Evolutionary conservation across 495 filamentous ascomycete species (phyloP), one percentile per base, ranked within the genome.

Genomic region (Margaritispora aquatica): DNA sequence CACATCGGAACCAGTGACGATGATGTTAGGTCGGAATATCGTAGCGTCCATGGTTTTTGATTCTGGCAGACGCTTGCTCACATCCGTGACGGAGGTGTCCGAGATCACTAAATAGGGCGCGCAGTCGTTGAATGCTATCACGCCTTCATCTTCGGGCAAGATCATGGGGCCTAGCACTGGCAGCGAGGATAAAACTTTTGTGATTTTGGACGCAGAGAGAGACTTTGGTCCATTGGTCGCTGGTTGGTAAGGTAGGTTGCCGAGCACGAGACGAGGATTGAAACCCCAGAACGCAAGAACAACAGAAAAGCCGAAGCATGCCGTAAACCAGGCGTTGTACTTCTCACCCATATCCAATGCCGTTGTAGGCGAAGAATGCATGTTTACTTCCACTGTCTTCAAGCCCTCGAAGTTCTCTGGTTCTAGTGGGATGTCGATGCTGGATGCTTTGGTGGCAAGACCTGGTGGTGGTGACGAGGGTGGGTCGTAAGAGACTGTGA

Each of bases 21-120:
- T 84, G 41, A 96, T 82, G 64, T 96, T 96, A 0, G 91, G 87
- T 26, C 93, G 82, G 71, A 96, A 92, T 67, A 92, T 94, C 11
- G 83, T 85, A 65, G 89, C 80, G 62, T 88, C 84, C 76, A 91
- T 83, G 29, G 78, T 67, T 73, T 90, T 82, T 27, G 78, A 69
- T 0, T 70, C 75, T 0, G 78, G 72, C 2, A 95, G 68, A 1
- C 89, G 81, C 2, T 69, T 63, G 21, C 79, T 81, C 47, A 96
- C 83, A 58, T 89, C 76, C 9, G 75, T 69, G 10, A 93, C 75
- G 1, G 90, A 96, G 0, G 82, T 77, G 58, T 84, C 78, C 2
- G 87, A 88, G 15, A 86, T 79, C 5, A 97, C 69, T 1, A 96
- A 73, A 60, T 87, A 85, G 1, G 92, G 84, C 3, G 92, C 89